Base-by-base conservation (phyloP, 163 green algal species). In the Coccomyxa subellipsoidea region DNA sequence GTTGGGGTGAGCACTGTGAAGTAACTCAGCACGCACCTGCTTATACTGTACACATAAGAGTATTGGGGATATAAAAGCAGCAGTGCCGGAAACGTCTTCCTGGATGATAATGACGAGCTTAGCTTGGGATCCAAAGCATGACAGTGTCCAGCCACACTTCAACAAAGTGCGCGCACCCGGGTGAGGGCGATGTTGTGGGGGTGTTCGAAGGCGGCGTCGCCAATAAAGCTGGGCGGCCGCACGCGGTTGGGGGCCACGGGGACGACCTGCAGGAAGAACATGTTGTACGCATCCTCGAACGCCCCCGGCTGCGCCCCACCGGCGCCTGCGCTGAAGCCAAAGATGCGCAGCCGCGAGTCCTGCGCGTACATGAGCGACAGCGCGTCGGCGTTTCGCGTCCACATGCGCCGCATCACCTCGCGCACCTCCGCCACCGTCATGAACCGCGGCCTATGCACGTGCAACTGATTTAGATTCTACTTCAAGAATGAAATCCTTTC, bases 191-290 rank as follows among this genome's bases (percentile, higher is more conserved):
- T 87, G 87, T 98, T 99, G 83, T 99, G 95, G 2, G 93, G 87
- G 90, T 99, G 97, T 88, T 99, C 96, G 73, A 94, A 98, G 29
- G 77, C 35, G 66, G 88, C 87, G 40, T 96, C 95, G 31, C 90
- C 90, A 31, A 98, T 81, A 29, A 93, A 38, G 34, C 25, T 53
- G 25, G 31, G 66, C 9, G 79, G 79, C 37, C 79, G 69, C 38
- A 83, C 53, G 18, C 89, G 92, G 90, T 98, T 98, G 29, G 96
- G 96, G 1, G 96, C 73, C 73, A 99, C 95, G 0, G 95, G 87
- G 31, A 99, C 78, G 1, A 88, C 88, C 18, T 92, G 84, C 59
- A 99, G 53, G 87, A 99, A 99, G 83, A 99, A 98, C 86, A 94
- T 91, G 23, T 82, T 78, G 87, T 94, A 95, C 34, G 83, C 79